A percentile compares a stretch with the other conserved stretches of the same genome.
Conservation (phyloP, 139 green algal species). For the Tetraselmis striata region DNA sequence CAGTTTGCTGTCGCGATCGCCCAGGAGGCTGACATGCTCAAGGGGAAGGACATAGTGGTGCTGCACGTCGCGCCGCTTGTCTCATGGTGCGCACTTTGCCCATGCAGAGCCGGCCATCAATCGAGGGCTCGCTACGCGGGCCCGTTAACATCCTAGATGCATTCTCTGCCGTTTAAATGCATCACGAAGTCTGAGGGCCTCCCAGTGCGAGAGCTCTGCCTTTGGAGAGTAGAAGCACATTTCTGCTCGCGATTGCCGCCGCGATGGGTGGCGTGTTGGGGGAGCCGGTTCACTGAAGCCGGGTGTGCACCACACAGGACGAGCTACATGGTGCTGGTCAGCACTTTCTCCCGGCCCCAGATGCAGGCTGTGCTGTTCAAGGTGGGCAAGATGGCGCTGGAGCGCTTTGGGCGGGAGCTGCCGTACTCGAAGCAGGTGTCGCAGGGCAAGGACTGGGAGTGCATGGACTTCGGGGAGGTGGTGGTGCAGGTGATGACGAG, state of each 20-base stretch:
- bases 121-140: too few species aligned
- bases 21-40: slow-evolving; percentile 11
- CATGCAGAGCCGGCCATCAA: too few species aligned
- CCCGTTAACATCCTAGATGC: too few species aligned
- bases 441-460: background rate
- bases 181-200: too few species aligned
- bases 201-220: too few species aligned
- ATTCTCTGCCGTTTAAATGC: too few species aligned
- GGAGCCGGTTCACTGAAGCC: too few species aligned
- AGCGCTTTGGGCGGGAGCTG: slow-evolving; percentile 11
- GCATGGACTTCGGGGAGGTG: background rate
- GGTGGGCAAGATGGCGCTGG: slow-evolving; percentile 41
- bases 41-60: slow-evolving; percentile 48
- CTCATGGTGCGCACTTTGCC: slow-evolving; percentile 9
- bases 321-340: slow-evolving; percentile 47
- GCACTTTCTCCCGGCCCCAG: slow-evolving; percentile 49
- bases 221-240: too few species aligned
- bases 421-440: background rate
- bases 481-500: background rate
- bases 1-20: background rate
- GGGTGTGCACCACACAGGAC: slow-evolving; percentile 47
- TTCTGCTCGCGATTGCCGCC: too few species aligned
- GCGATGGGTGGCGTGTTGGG: too few species aligned
- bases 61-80: slow-evolving; percentile 60
- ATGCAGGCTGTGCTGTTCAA: slow-evolving; percentile 58